Evolutionary conservation across 805 yeast genomes (phyloP).

Genomic region (Clavispora vitiphila): DNA sequence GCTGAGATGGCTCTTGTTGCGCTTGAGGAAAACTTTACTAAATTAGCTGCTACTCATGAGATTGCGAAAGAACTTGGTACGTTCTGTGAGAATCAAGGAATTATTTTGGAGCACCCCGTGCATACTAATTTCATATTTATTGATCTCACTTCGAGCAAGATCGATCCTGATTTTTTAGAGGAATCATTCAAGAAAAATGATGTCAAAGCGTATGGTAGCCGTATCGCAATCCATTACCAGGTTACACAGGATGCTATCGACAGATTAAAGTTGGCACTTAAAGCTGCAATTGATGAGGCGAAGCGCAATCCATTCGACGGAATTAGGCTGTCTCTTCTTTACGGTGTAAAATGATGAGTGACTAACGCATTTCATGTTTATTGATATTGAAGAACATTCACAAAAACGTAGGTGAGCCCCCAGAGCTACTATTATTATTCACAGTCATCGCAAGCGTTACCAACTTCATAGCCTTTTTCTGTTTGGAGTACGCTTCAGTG

Average conservation of each 20-base stretch:
- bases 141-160: constrained; percentile 26
- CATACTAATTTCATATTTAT: constrained; percentile 40
- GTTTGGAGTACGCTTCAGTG: neutral
- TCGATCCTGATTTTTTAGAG: constrained; percentile 22
- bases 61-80: constrained; percentile 31
- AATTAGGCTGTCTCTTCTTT: constrained; percentile 5
- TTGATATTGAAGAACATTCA: no score
- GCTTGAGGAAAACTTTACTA: constrained; percentile 34
- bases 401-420: no score
- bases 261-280: constrained; percentile 16
- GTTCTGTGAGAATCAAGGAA: constrained; percentile 25
- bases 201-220: constrained; percentile 12
- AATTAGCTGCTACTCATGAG: constrained; percentile 28
- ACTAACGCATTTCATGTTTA: neutral
- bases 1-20: constrained; percentile 39
- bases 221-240: constrained; percentile 35
- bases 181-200: constrained; percentile 17
- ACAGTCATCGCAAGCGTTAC: no score
- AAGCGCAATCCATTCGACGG: constrained; percentile 10
- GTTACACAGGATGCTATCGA: constrained; percentile 26
- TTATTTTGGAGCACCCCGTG: constrained; percentile 32
- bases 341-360: constrained; percentile 4
- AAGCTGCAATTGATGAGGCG: constrained; percentile 14
- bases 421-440: no score
- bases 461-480: neutral